phyloP scores from a whole-genome alignment of 2,329 filamentous ascomycete species.

The Epichloe sp. region DNA sequence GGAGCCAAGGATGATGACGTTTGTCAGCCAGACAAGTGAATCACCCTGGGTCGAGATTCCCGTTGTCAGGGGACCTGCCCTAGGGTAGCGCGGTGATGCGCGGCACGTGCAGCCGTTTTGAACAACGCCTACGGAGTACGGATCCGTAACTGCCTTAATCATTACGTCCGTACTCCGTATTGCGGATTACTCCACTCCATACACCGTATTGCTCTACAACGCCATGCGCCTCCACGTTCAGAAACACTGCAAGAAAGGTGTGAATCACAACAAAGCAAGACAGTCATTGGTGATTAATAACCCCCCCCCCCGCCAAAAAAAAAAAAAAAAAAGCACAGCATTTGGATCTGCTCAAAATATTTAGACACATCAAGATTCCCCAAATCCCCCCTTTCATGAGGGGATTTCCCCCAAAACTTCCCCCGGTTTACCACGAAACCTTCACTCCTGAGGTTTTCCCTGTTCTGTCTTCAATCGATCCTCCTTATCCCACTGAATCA shows the following conservation, averaged over 20 bases:
- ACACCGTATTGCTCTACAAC: not conserved
- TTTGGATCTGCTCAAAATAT: conserved; percentile 1
- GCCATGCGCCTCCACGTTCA: not conserved
- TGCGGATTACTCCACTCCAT: too few species aligned
- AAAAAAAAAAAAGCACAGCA: not conserved
- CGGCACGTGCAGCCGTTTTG: not conserved
- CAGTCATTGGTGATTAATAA: not conserved
- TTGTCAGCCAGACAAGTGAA: conserved; percentile 4
- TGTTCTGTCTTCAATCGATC: conserved; percentile 23
- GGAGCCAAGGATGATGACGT: conserved; percentile 4
- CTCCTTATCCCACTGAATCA: conserved; percentile 32
- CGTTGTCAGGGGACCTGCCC: not conserved
- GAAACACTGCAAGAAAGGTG: not conserved
- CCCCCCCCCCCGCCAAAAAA: too few species aligned
- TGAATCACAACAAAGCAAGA: not conserved
- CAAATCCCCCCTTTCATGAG: not conserved
- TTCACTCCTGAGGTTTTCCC: conserved; percentile 16
- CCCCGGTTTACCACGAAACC: not conserved
- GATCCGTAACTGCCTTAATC: not conserved
- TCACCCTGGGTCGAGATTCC: not conserved
- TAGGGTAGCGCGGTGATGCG: not conserved
- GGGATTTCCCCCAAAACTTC: not conserved
- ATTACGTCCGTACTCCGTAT: not conserved
- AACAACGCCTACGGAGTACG: not conserved
- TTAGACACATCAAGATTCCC: conserved; percentile 7